Base-by-base conservation (phyloP, 148 eudicot genomes). In the Cornus suecica region DNA sequence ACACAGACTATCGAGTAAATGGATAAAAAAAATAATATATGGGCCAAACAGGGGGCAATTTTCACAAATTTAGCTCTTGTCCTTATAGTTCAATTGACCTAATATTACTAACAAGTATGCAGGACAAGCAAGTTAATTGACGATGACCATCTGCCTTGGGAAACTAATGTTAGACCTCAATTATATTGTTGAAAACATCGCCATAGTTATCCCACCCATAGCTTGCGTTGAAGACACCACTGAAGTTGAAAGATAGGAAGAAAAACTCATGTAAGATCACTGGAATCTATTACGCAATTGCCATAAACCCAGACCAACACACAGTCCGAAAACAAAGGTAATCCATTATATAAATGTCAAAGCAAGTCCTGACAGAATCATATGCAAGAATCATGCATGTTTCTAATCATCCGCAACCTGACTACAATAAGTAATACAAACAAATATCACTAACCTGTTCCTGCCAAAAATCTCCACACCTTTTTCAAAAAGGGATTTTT, bases 391-490 rank as follows among this genome's bases (percentile, higher is more conserved):
- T 14, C 34, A 3, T 27, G 37, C 10, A 34, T 37, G 25, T 62
- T 58, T 26, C 15, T 5, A 73, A 74, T 64, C n/a, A 25, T 65
- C 52, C 26, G 11, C 56, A 64, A 74, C 42, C 61, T 65, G 9
- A 14, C 41, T 48, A 65, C 24, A 65, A 45, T 45, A 41, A 41
- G 26, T 26, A 63, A 58, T n/a, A 11, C 24, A n/a, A 18, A 27
- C 10, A 42, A 22, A 68, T 51, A 51, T 37, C 22, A 76, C 85
- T 61, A 61, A 93, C 99, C 99, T 96, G 88, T 87, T 96, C 84
- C 86, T 86, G 83, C 99, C 99, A 70, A 90, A 96, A 27, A 93
- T 93, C 89, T 90, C 97, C 75, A 93, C 69, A 65, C 99, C 99
- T 83, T 96, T 93, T 37, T 89, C 93, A 82, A 81, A 96, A 23